Evolutionary conservation across 208 protist species (phyloP).

Genomic region (Dictyostelium gargantuum): DNA sequence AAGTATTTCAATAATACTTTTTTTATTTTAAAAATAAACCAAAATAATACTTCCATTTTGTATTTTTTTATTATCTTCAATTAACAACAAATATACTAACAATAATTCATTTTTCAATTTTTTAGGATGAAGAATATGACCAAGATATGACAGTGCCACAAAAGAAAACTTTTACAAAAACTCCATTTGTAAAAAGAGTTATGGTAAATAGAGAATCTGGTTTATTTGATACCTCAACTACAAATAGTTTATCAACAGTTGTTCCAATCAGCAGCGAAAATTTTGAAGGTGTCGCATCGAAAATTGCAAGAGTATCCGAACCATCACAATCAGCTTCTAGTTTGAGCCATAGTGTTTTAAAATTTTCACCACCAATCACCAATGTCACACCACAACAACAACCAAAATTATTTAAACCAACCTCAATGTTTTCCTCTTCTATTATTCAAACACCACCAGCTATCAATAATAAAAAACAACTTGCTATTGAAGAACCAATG

Average conservation of each 20-base stretch:
- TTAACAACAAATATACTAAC: not conserved
- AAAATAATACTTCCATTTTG: not conserved
- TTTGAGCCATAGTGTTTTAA: not conserved
- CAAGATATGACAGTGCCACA: not conserved
- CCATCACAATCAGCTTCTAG: not conserved
- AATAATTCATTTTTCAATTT: not conserved
- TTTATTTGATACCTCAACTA: not conserved
- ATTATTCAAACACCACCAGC: no score
- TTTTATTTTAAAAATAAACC: not conserved
- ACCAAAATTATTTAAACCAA: not conserved
- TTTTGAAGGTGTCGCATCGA: not conserved
- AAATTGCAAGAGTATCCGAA: not conserved
- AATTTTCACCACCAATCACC: not conserved
- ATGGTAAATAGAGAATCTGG: not conserved
- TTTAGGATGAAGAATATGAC: not conserved
- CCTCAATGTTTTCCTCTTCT: not conserved
- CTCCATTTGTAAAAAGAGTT: conserved; percentile 14
- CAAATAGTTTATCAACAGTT: no score
- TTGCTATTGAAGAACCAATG: no score
- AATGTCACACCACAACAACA: not conserved
- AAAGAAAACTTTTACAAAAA: conserved; percentile 3
- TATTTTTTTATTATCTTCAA: not conserved
- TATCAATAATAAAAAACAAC: no score
- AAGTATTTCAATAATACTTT: no score
- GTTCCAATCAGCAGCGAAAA: not conserved